Percentiles rank a stretch among this genome's conserved stretches.
Evolutionary conservation across 176 grass and related monocot genomes (phyloP).

Genomic region (Zizania latifolia): DNA sequence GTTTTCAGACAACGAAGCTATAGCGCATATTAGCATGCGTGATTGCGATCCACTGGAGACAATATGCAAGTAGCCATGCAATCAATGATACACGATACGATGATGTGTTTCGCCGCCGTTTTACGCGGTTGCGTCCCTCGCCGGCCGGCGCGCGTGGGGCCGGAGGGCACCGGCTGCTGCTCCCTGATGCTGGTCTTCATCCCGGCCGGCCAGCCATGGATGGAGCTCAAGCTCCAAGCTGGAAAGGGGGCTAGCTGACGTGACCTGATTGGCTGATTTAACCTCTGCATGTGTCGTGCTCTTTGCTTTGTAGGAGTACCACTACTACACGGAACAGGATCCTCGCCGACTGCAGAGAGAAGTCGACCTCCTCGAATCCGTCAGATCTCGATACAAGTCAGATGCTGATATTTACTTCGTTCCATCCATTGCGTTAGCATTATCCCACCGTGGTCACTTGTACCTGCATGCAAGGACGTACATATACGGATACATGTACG

Average conservation of each 20-base stretch:
- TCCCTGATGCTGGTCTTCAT: background rate
- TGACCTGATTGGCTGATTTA: background rate
- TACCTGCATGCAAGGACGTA: too few relatives aligned
- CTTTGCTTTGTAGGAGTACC: background rate
- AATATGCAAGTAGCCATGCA: too few relatives aligned
- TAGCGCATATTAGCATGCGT: background rate
- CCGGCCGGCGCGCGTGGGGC: background rate
- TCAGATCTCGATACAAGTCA: too few relatives aligned
- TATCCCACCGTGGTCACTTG: too few relatives aligned
- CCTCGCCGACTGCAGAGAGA: too few relatives aligned
- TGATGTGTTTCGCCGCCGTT: background rate
- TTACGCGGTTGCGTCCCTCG: background rate
- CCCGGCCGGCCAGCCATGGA: background rate
- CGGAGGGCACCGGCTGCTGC: background rate
- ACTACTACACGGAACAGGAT: background rate
- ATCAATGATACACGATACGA: background rate
- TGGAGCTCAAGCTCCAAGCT: background rate
- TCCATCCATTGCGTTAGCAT: too few relatives aligned
- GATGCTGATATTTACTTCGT: too few relatives aligned
- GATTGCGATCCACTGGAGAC: background rate
- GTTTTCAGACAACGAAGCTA: background rate
- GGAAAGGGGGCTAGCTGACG: background rate
- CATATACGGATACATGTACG: too few relatives aligned
- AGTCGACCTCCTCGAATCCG: too few relatives aligned
- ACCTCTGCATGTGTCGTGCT: background rate